Conservation (phyloP, 352 stramenopile genomes). For the Pythium periplocum region DNA sequence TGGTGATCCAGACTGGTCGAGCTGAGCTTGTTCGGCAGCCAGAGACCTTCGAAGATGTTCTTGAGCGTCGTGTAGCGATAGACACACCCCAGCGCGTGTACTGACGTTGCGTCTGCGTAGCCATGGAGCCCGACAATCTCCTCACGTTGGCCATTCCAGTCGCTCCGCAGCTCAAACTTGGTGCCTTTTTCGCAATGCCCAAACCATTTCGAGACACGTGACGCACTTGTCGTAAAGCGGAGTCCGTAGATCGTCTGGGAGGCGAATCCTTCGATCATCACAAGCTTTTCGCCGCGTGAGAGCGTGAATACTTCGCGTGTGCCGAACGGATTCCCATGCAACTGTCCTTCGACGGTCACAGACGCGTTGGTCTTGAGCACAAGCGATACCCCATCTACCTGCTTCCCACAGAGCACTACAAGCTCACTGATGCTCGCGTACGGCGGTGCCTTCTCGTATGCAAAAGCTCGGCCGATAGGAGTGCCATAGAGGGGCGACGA, state of each 20-base stretch:
- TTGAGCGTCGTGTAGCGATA: slow-evolving; percentile 59
- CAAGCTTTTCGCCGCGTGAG: slow-evolving; percentile 47
- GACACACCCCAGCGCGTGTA: slow-evolving; percentile 60
- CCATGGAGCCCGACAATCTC: slow-evolving; percentile 72
- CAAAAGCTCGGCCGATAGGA: slow-evolving; percentile 35
- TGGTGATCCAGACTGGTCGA: neutral
- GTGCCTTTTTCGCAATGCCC: slow-evolving; percentile 64
- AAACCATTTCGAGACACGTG: slow-evolving; percentile 72
- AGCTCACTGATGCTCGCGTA: slow-evolving; percentile 69
- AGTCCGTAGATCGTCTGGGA: slow-evolving; percentile 68
- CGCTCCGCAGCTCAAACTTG: slow-evolving; percentile 56
- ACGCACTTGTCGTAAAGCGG: slow-evolving; percentile 50
- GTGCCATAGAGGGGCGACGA: slow-evolving; percentile 41
- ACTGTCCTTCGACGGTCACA: slow-evolving; percentile 31
- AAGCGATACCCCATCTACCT: slow-evolving; percentile 62
- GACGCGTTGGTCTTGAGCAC: slow-evolving; percentile 50
- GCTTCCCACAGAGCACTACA: slow-evolving; percentile 60
- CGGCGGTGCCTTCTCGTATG: slow-evolving; percentile 52
- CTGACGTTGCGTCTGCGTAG: slow-evolving; percentile 51
- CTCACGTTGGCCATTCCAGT: slow-evolving; percentile 40
- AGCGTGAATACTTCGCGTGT: slow-evolving; percentile 57
- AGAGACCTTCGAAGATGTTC: slow-evolving; percentile 80
- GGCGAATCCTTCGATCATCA: slow-evolving; percentile 62
- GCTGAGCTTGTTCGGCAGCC: slow-evolving; percentile 22
- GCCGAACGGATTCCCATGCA: slow-evolving; percentile 70